These are phyloP conservation scores for Camellia lanceoleosa DNA, from an alignment of 148 eudicot species.

Conservation along the genomic window DNA sequence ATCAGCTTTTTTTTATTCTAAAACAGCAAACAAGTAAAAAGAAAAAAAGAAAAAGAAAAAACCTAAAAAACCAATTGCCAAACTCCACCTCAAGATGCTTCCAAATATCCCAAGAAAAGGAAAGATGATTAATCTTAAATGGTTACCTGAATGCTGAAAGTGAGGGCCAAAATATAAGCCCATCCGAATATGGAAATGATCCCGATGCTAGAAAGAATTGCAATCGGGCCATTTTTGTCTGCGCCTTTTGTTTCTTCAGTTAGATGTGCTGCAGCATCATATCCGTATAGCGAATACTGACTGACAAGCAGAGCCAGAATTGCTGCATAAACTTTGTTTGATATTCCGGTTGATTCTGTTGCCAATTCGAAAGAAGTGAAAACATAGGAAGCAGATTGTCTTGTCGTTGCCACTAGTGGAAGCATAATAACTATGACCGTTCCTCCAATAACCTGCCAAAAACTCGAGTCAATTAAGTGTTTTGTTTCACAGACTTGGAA, in stretches of 20 bases:
- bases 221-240: constrained; percentile 61
- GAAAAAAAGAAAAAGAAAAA: no score
- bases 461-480: no score
- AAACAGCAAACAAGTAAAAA: no score
- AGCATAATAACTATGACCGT: constrained; percentile 53
- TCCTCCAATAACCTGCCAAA: constrained; percentile 51
- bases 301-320: constrained; percentile 56
- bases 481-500: no score
- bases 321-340: constrained; percentile 41
- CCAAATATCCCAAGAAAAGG: neutral
- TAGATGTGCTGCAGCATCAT: constrained; percentile 73
- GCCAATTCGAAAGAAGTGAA: constrained; percentile 46
- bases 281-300: constrained; percentile 62
- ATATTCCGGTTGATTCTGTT: constrained; percentile 39
- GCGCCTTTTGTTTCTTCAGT: constrained; percentile 73
- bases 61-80: no score
- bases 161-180: constrained; percentile 62
- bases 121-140: neutral
- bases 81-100: neutral
- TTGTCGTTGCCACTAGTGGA: constrained; percentile 55
- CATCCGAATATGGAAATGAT: constrained; percentile 59
- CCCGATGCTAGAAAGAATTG: constrained; percentile 60
- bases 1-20: no score
- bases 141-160: constrained; percentile 63
- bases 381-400: constrained; percentile 57